These are phyloP conservation scores for Trichoderma polysporum DNA, from an alignment of 2,329 filamentous ascomycete genomes.

Conservation along the genomic window DNA sequence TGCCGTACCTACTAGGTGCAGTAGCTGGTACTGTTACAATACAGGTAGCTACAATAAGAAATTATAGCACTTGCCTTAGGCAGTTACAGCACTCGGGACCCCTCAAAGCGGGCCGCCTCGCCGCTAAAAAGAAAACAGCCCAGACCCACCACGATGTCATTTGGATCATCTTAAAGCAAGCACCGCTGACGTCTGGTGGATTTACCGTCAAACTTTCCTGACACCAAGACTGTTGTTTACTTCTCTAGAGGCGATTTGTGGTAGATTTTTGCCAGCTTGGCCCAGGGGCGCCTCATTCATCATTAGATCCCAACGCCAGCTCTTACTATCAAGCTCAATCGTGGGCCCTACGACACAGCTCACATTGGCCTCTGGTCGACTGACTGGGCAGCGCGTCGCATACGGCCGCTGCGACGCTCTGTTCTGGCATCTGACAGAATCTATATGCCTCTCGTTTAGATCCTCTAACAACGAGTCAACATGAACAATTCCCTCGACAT, in stretches of 20 bases:
- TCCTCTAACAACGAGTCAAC: constrained; percentile 25
- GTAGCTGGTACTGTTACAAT: too few relatives aligned
- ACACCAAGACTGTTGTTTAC: not conserved
- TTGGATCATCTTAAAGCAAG: constrained; percentile 8
- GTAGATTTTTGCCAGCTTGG: not conserved
- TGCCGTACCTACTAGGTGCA: not conserved
- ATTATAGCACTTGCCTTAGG: not conserved
- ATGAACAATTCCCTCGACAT: constrained; percentile 48
- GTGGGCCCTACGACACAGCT: not conserved
- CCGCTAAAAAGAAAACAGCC: not conserved
- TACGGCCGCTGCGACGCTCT: not conserved
- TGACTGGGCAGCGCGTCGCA: constrained; percentile 7
- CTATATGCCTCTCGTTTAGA: not conserved
- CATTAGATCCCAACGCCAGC: not conserved
- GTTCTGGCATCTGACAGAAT: not conserved
- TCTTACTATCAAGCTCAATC: not conserved
- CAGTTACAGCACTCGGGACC: constrained; percentile 15
- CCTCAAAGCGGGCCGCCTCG: constrained; percentile 20
- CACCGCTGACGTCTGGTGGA: constrained; percentile 16
- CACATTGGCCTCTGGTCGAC: not conserved
- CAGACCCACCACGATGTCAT: constrained; percentile 26
- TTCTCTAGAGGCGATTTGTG: not conserved
- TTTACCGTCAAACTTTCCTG: constrained; percentile 2
- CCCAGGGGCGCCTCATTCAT: not conserved
- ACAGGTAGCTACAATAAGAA: too few relatives aligned